Percentiles rank a stretch among this genome's conserved stretches.
Conservation (phyloP, 106 monocot genomes). For the Dioscorea alata region DNA sequence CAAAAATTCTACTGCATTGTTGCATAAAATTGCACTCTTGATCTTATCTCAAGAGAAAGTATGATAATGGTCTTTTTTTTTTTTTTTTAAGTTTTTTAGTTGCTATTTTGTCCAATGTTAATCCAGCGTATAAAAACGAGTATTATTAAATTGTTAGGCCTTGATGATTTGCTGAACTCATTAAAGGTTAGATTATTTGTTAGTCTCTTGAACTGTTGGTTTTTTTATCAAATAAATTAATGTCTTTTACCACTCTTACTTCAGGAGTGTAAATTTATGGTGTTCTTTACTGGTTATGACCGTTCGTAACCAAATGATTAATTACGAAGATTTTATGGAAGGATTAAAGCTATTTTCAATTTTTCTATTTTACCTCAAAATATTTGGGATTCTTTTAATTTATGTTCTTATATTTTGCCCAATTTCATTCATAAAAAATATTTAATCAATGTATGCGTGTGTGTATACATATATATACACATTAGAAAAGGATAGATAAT, state of each 20-base stretch:
- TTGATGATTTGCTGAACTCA: not conserved
- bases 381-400: no score
- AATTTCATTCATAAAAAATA: no score
- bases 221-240: not conserved
- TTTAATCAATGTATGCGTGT: no score
- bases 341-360: no score
- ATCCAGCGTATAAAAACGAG: not conserved
- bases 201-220: not conserved
- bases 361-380: no score
- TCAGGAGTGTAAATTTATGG: not conserved
- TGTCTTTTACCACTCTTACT: not conserved
- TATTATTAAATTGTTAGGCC: not conserved
- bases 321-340: no score
- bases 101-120: no score
- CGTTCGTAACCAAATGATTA: no score
- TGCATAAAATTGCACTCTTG: constrained; percentile 37
- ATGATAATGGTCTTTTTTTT: not conserved
- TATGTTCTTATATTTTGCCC: no score
- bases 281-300: not conserved
- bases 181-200: no score
- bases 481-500: no score
- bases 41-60: constrained; percentile 19
- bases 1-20: constrained; percentile 18
- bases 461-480: no score
- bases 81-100: not conserved